A percentile compares a stretch with the other conserved stretches of the same genome.
These are phyloP conservation scores for Cladophialophora yegresii DNA, from an alignment of 2,329 filamentous ascomycete genomes.

Conservation along the genomic window DNA sequence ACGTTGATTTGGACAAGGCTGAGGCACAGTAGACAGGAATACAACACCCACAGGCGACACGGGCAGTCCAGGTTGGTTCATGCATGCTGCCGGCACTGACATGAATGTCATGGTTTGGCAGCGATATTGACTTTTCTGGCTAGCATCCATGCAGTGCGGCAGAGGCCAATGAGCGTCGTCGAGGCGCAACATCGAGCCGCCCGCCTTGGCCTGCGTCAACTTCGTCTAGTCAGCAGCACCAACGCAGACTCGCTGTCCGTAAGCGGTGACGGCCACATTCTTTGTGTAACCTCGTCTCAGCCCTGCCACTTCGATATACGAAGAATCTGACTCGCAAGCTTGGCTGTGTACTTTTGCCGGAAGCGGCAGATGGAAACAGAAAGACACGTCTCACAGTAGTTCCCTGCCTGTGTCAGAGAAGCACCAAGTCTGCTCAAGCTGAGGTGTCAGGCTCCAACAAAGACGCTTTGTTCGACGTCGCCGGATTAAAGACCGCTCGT, in stretches of 20 bases:
- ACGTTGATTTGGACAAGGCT: not conserved
- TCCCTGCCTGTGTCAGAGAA: not conserved
- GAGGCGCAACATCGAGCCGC: not conserved
- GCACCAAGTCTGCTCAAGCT: not conserved
- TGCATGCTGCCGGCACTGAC: not conserved
- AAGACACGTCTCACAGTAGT: not conserved
- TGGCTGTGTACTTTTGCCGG: not conserved
- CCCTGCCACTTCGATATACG: not conserved
- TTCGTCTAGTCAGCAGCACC: too few relatives aligned
- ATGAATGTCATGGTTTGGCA: not conserved
- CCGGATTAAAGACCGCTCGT: not conserved
- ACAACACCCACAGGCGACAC: not conserved
- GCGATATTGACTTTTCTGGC: not conserved
- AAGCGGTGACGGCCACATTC: slow-evolving; percentile 5
- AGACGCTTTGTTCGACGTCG: slow-evolving; percentile 8
- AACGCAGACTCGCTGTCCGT: not conserved
- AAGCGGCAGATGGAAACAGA: not conserved
- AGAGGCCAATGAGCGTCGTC: slow-evolving; percentile 1
- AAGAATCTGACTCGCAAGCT: not conserved
- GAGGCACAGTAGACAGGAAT: not conserved
- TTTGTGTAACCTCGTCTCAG: slow-evolving; percentile 4
- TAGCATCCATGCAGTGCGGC: not conserved
- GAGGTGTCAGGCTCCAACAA: not conserved
- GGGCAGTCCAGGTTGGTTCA: not conserved
- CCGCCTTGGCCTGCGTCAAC: slow-evolving; percentile 4